These are phyloP conservation scores for Yamadazyma sp. DNA, from an alignment of 805 yeast genomes.

Conservation along the genomic window DNA sequence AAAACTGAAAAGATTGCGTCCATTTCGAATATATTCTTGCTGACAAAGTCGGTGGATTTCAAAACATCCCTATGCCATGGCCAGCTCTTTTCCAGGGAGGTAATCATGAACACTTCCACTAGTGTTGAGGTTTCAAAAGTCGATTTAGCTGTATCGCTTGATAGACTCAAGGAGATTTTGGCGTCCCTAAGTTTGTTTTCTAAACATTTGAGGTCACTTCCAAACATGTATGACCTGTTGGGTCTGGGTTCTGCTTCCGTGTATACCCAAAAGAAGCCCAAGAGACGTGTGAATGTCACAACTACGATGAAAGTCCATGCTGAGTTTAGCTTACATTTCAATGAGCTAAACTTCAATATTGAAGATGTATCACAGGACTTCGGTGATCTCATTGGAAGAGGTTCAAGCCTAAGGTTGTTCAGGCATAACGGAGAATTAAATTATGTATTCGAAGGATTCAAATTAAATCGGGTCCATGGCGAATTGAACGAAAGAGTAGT, in stretches of 20 bases:
- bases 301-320: conserved; percentile 32
- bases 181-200: background rate
- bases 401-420: conserved; percentile 20
- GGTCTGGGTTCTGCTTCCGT: conserved; percentile 5
- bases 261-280: conserved; percentile 15
- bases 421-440: conserved; percentile 21
- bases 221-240: conserved; percentile 1
- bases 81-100: conserved; percentile 20
- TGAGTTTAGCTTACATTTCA: conserved; percentile 32
- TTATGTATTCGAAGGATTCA: conserved; percentile 23
- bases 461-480: conserved; percentile 17
- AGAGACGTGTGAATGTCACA: conserved; percentile 16
- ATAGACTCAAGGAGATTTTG: conserved; percentile 7
- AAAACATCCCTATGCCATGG: conserved; percentile 19
- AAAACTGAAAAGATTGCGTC: conserved; percentile 16
- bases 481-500: conserved; percentile 16
- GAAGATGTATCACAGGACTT: conserved; percentile 21
- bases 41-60: conserved; percentile 26
- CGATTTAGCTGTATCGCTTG: conserved; percentile 2
- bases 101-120: conserved; percentile 16
- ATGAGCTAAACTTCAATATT: conserved; percentile 20
- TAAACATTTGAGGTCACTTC: background rate
- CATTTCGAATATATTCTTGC: conserved; percentile 26
- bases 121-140: conserved; percentile 12
- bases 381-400: conserved; percentile 23